Evolutionary conservation across 2,329 filamentous ascomycete species (phyloP), one percentile per base, ranked within the genome.

Genomic region (Botrytis medusae): DNA sequence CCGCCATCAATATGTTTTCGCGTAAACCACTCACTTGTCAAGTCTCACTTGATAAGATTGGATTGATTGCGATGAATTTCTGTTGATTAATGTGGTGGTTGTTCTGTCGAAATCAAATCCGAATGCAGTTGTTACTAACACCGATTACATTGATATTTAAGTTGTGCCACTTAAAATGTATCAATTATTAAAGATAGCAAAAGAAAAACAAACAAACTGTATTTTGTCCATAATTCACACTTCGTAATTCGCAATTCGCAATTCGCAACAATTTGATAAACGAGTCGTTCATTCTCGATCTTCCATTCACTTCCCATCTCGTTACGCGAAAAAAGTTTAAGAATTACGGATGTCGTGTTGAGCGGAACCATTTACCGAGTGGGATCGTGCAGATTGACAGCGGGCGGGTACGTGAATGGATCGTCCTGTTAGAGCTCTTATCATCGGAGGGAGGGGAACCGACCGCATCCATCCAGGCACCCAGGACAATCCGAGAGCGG

Each of bases 371-470:
- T 32, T 54, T 42, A 57, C 48, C 65, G 34, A 68, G 48, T 42
- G 48, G 65, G 22, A 57, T 42, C 10, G 6, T 42, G 65, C 65
- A 57, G 25, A 32, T 40, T 44, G 65, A 57, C 48, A 29, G 48
- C 65, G 65, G 64, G 64, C n/a, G 51, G n/a, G n/a, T 57, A 68
- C 34, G n/a, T 16, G 37, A 29, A 32, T 68, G 20, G 34, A 68
- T 42, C 64, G 25, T 29, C 9, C 14, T 42, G 48, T 4, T 6
- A 32, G 18, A 32, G 42, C 37, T 68, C 48, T 57, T 16, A 57
- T 68, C 65, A 32, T 32, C 25, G 25, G 48, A 42, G 25, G 64
- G 46, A 42, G 25, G 64, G 46, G n/a, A 6, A 14, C 16, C 16
- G 14, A 37, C 37, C 37, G 9, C 37, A 37, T 37, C 37, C 37